These are phyloP conservation scores for Picochlorum sp. DNA, from an alignment of 139 green algal species.

Conservation along the genomic window DNA sequence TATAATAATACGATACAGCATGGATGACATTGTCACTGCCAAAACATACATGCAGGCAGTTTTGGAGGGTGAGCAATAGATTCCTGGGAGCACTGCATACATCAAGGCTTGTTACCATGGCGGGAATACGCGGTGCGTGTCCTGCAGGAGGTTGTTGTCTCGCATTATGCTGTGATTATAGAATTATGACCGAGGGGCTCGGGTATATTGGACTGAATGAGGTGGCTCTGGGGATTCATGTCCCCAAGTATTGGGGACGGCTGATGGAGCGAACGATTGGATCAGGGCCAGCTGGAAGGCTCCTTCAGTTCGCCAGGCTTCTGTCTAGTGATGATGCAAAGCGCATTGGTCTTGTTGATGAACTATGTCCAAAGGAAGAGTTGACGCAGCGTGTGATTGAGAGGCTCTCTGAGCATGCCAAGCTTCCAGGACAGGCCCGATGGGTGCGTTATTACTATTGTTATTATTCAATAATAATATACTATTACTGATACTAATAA, in stretches of 20 bases:
- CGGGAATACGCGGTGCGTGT: slow-evolving; percentile 78
- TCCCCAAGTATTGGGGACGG: slow-evolving; percentile 74
- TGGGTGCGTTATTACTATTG: slow-evolving; percentile 15
- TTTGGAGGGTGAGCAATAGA: slow-evolving; percentile 70
- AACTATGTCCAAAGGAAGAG: slow-evolving; percentile 43
- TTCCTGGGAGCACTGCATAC: slow-evolving; percentile 60
- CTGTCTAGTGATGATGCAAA: slow-evolving; percentile 39
- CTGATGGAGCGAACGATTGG: slow-evolving; percentile 56
- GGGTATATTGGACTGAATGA: slow-evolving; percentile 27
- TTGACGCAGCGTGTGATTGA: slow-evolving; percentile 40
- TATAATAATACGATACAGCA: not conserved
- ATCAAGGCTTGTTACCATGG: slow-evolving; percentile 66
- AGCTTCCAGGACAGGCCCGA: slow-evolving; percentile 27
- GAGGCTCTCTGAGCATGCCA: slow-evolving; percentile 34
- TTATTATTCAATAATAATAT: too few relatives aligned
- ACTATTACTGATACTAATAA: too few relatives aligned
- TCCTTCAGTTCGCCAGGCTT: slow-evolving; percentile 45
- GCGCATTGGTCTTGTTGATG: slow-evolving; percentile 62
- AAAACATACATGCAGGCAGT: slow-evolving; percentile 37
- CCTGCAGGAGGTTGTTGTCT: slow-evolving; percentile 86
- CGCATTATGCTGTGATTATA: slow-evolving; percentile 77
- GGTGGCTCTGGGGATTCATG: slow-evolving; percentile 67
- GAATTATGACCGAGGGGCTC: slow-evolving; percentile 60
- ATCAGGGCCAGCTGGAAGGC: slow-evolving; percentile 35
- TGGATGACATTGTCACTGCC: too few relatives aligned